phyloP scores from a whole-genome alignment of 768 basidiomycete species.

The Cystobasidium tubakii region DNA sequence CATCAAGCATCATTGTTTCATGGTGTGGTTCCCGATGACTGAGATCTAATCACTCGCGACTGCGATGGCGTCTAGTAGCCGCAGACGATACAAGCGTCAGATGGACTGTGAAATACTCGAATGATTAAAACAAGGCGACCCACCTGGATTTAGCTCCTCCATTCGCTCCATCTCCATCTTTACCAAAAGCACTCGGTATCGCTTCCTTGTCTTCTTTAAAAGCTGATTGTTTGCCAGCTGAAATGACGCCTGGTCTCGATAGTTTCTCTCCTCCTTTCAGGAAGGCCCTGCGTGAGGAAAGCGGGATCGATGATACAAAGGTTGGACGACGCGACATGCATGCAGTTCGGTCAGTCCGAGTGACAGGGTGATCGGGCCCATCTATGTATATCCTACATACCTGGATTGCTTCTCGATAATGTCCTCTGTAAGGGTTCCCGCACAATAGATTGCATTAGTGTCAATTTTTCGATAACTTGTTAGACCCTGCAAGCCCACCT shows the following conservation, averaged over 20 bases:
- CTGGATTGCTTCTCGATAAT: slow-evolving; percentile 25
- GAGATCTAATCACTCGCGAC: too few relatives aligned
- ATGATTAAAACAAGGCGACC: too few relatives aligned
- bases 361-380: too few relatives aligned
- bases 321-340: too few relatives aligned
- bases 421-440: slow-evolving; percentile 2
- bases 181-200: slow-evolving; percentile 30
- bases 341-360: background rate
- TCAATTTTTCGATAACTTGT: background rate
- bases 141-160: slow-evolving; percentile 5
- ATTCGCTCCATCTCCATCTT: background rate
- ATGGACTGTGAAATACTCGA: too few relatives aligned
- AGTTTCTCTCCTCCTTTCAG: slow-evolving; percentile 26
- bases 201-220: slow-evolving; percentile 14
- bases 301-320: background rate
- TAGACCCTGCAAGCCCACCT: background rate
- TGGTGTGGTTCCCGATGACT: too few relatives aligned
- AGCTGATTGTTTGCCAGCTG: slow-evolving; percentile 28
- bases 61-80: background rate
- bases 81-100: too few relatives aligned
- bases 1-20: too few relatives aligned
- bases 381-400: too few relatives aligned
- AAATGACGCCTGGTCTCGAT: slow-evolving; percentile 31
- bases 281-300: slow-evolving; percentile 10
- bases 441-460: background rate